Base-by-base conservation (phyloP, 192 early-diverging fungal genomes). In the Coemansia sp. region DNA sequence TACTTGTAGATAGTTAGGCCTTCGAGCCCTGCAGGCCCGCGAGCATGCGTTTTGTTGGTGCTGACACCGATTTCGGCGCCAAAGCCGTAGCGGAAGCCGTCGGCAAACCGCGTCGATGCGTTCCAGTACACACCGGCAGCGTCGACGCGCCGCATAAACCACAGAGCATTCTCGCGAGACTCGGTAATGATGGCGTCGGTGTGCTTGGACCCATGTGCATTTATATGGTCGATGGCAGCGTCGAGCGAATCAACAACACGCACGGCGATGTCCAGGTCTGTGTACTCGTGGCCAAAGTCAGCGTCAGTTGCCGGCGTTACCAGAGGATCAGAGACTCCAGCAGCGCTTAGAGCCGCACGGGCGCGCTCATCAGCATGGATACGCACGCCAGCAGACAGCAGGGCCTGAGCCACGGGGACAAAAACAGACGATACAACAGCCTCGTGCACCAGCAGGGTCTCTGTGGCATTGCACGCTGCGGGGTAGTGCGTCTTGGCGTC, bases 1-100 rank as follows among this genome's bases (percentile, higher is more conserved):
- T 96, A 98, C 78, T 97, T 98, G 88, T 98, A 98, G 60, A 97
- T 97, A n/a, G 96, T 89, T 51, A 99, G 75, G 9, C 97, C 95
- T 81, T 98, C 95, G 51, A 99, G 80, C 0, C 97, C 97, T 4
- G 97, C 97, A 1, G 97, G 97, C 3, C 97, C 97, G 56, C 97
- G 87, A 10, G 97, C 97, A 71, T 99, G 97, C 1, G 95, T 98
- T 79, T 99, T 99, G 85, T 99, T 99, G 57, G 97, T 99, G 66
- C 91, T 93, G 26, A 92, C 93, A 24, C 97, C 97, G 62, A 98
- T 94, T 78, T 98, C 97, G 0, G 97, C 91, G 27, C 97, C 97
- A 83, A 98, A 98, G 16, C 97, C 97, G 79, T 96, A 97, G 57
- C 95, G 86, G 88, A 98, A 98, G 7, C 97, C 97, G 73, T 98